A percentile compares a stretch with the other conserved stretches of the same genome.
These are phyloP conservation scores for Solanum bulbocastanum DNA, from an alignment of 257 asterid species.

Conservation along the genomic window DNA sequence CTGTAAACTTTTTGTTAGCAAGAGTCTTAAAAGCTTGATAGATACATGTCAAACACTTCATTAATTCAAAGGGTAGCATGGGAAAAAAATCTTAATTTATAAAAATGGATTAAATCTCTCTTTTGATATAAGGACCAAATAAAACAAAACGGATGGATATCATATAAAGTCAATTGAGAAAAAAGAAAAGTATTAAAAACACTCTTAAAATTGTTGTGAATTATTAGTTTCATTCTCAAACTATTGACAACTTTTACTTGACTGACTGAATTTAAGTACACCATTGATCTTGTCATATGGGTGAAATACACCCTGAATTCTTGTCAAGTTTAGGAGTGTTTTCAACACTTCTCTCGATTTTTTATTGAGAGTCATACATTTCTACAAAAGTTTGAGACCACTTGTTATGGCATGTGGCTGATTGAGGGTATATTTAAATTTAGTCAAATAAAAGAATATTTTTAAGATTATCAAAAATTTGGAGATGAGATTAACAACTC, in stretches of 20 bases:
- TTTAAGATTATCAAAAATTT: no score
- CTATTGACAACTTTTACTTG: not conserved
- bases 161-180: not conserved
- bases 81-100: no score
- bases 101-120: no score
- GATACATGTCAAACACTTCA: not conserved
- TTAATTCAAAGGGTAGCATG: not conserved
- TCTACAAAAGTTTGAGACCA: not conserved
- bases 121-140: not conserved
- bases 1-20: not conserved
- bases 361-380: no score
- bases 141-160: accelerated
- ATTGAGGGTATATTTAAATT: not conserved
- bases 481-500: not conserved
- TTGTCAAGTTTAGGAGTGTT: not conserved
- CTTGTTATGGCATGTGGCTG: not conserved
- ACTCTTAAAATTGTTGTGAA: not conserved
- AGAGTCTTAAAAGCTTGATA: not conserved
- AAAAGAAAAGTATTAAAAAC: no score
- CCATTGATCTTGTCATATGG: not conserved
- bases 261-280: not conserved
- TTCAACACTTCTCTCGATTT: not conserved
- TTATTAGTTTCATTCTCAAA: no score
- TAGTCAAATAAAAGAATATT: no score
- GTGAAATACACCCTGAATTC: not conserved